Evolutionary conservation across 306 rosid genomes (phyloP).

Genomic region (Gleditsia sinensis): DNA sequence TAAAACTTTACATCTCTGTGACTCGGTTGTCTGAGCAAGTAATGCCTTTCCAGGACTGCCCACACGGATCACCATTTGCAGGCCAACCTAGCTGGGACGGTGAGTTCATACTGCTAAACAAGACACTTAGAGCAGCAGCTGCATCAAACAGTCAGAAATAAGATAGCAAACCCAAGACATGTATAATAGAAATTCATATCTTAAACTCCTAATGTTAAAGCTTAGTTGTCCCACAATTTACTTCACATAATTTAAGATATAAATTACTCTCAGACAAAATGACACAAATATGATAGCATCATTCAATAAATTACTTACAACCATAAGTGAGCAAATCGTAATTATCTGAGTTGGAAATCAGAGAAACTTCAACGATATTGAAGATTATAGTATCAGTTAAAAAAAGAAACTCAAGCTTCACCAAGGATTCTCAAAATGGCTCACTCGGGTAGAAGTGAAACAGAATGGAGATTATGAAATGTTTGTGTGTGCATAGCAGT

Average conservation of each 20-base stretch:
- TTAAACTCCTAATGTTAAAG: background rate
- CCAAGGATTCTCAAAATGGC: conserved; percentile 8
- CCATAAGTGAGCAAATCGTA: conserved; percentile 5
- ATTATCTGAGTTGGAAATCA: background rate
- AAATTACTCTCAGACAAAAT: background rate
- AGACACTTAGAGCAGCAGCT: conserved; percentile 59
- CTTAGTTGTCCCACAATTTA: conserved; percentile 6
- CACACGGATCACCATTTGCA: conserved; percentile 80
- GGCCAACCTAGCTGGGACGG: conserved; percentile 81
- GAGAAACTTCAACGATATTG: background rate
- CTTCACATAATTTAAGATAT: conserved; percentile 13
- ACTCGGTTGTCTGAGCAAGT: conserved; percentile 73
- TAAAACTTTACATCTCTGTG: conserved; percentile 68
- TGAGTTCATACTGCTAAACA: conserved; percentile 62
- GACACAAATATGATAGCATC: background rate
- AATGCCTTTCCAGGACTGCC: conserved; percentile 87
- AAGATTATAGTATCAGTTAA: background rate
- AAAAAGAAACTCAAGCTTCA: conserved; percentile 16
- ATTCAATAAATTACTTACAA: background rate
- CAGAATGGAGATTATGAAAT: background rate
- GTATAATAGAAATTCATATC: conserved; percentile 16
- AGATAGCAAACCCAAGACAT: conserved; percentile 28
- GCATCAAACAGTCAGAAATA: conserved; percentile 35
- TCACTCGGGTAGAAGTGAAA: background rate
- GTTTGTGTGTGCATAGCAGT: background rate